These are phyloP conservation scores for Epichloe baconii DNA, from an alignment of 2,329 filamentous ascomycete species.

Conservation along the genomic window DNA sequence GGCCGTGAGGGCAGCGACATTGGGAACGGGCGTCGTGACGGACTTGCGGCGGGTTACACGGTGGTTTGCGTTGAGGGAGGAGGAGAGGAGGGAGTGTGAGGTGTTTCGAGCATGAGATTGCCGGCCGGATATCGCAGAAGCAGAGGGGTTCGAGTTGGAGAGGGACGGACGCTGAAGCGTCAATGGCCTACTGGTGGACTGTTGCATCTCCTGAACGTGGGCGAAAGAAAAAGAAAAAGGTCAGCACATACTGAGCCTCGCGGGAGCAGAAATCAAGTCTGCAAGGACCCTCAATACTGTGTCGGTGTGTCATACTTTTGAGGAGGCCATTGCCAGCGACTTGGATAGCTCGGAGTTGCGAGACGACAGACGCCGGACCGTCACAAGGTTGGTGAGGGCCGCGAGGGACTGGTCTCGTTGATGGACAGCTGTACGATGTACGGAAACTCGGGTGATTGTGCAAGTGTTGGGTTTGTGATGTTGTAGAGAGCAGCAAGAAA, in stretches of 20 bases:
- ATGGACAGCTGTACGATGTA: constrained; percentile 6
- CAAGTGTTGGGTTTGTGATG: constrained; percentile 3
- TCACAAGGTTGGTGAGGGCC: constrained; percentile 14
- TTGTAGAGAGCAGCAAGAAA: constrained; percentile 7
- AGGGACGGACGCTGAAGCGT: constrained; percentile 48
- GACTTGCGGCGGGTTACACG: constrained; percentile 90
- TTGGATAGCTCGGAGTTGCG: constrained; percentile 21
- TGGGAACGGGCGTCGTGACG: constrained; percentile 62
- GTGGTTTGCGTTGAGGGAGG: constrained; percentile 66
- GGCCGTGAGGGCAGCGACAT: constrained; percentile 62
- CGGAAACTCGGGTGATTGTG: neutral
- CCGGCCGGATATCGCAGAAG: constrained; percentile 46
- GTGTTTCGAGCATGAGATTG: constrained; percentile 60
- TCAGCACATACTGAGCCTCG: constrained; percentile 23
- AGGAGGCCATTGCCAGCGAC: constrained; percentile 44
- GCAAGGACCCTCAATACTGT: constrained; percentile 13
- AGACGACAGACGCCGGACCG: constrained; percentile 20
- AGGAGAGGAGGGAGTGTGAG: constrained; percentile 68
- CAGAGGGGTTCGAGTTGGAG: constrained; percentile 42
- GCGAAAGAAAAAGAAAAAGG: constrained; percentile 11
- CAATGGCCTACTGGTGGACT: constrained; percentile 55
- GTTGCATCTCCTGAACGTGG: constrained; percentile 44
- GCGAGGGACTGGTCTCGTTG: constrained; percentile 5
- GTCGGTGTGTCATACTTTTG: constrained; percentile 37
- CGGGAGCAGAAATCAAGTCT: constrained; percentile 18